Base-by-base conservation (phyloP, 306 rosid species). In the Casuarina equisetifolia region DNA sequence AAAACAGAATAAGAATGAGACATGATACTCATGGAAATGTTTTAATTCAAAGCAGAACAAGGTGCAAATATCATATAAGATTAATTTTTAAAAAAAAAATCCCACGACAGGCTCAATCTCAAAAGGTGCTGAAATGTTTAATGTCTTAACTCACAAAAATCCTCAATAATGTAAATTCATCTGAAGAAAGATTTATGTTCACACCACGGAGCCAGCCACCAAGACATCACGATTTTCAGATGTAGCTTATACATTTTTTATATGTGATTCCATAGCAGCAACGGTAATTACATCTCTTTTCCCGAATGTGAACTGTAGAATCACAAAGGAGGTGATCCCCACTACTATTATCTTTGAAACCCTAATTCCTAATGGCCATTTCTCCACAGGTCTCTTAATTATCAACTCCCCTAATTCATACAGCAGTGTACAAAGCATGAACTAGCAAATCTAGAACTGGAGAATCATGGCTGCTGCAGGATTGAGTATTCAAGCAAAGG, bases 401-500 rank as follows among this genome's bases (percentile, higher is more conserved):
- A 46, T 64, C 10, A 8, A 0, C 39, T 16, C 32, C 3, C 32
- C 3, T 16, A 40, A 66, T 66, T 20, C 49, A 15, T 6, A 16
- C 48, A 62, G 40, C 19, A 66, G 20, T 12, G 40, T 66, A 42
- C 2, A 13, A 66, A 4, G 20, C 49, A 66, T 15, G 25, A 66
- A 40, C 48, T 39, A 40, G 20, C 49, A 66, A 66, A 66, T 66
- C 32, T 42, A 4, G 40, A 20, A 39, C 0, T 67, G 9, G 71
- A 46, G 17, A 67, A 17, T 13, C 42, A 7, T 67, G 42, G 50
- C 71, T n/a, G 42, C 71, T 7, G 49, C 20, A 25, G 9, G 48
- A 67, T 42, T 8, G 35, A 66, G 25, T 17, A 17, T 32, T 66
- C 71, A 67, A 67, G n/a, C 71, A 67, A 67, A 67, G 42, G 11